These are phyloP conservation scores for Fusarium subglutinans DNA, from an alignment of 2,329 filamentous ascomycete species.

Conservation along the genomic window DNA sequence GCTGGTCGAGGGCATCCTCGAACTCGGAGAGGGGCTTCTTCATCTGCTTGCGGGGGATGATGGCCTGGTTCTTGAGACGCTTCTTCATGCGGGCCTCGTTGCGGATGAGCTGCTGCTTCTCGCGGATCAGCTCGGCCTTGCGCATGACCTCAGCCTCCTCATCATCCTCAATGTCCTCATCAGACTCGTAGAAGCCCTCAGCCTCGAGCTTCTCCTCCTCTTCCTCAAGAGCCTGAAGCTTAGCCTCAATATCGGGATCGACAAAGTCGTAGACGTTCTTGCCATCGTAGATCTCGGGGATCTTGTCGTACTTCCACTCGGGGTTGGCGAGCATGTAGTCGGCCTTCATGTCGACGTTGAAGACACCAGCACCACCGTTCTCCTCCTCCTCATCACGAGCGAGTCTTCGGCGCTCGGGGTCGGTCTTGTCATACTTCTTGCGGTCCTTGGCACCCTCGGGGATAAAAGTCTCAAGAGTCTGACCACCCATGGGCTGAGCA, in stretches of 20 bases:
- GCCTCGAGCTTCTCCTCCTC: slow-evolving; percentile 93
- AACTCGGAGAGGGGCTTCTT: slow-evolving; percentile 88
- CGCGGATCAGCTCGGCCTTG: slow-evolving; percentile 94
- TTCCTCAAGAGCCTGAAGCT: slow-evolving; percentile 89
- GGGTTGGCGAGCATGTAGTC: slow-evolving; percentile 88
- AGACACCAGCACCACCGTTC: slow-evolving; percentile 94
- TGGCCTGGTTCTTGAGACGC: slow-evolving; percentile 94
- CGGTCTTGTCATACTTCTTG: slow-evolving; percentile 90
- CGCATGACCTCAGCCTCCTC: slow-evolving; percentile 87
- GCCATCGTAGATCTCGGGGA: slow-evolving; percentile 93
- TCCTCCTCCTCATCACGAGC: slow-evolving; percentile 90
- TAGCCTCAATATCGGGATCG: slow-evolving; percentile 94
- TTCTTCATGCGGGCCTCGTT: slow-evolving; percentile 97
- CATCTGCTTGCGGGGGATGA: slow-evolving; percentile 85
- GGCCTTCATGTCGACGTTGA: slow-evolving; percentile 89
- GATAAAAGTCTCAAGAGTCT: slow-evolving; percentile 83
- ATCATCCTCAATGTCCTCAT: slow-evolving; percentile 82
- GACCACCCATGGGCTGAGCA: slow-evolving; percentile 87
- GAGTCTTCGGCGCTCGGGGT: slow-evolving; percentile 83
- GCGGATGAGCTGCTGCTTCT: slow-evolving; percentile 90
- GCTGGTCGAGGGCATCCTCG: slow-evolving; percentile 82
- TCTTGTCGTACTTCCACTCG: slow-evolving; percentile 96
- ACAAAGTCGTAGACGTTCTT: slow-evolving; percentile 98
- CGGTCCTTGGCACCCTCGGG: slow-evolving; percentile 82
- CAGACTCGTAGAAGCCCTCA: slow-evolving; percentile 93